Evolutionary conservation across 2,329 filamentous ascomycete genomes (phyloP).

Genomic region (Coniochaeta prunicola): DNA sequence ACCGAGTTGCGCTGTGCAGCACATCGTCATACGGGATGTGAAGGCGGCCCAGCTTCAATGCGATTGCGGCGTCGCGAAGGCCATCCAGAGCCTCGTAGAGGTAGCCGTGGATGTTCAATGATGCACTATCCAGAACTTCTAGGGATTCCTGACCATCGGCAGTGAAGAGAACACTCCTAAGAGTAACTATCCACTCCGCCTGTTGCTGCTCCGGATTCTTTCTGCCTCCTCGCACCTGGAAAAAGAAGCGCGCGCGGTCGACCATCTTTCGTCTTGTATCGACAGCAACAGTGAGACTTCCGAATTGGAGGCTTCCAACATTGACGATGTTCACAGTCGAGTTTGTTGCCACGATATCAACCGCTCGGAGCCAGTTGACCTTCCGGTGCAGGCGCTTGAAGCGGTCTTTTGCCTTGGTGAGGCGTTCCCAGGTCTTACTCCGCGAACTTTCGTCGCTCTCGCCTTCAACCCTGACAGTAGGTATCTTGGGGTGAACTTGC

Average conservation of each 20-base stretch:
- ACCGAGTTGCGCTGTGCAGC: constrained; percentile 50
- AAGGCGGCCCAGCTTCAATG: constrained; percentile 82
- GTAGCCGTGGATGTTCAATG: constrained; percentile 85
- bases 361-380: constrained; percentile 80
- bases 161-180: constrained; percentile 83
- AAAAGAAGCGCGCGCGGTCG: constrained; percentile 81
- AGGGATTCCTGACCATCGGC: constrained; percentile 76
- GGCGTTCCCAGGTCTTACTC: constrained; percentile 71
- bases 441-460: constrained; percentile 30
- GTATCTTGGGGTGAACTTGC: constrained; percentile 16
- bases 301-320: constrained; percentile 78
- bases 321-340: constrained; percentile 70
- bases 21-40: constrained; percentile 90
- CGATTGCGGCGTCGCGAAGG: constrained; percentile 80
- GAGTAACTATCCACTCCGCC: constrained; percentile 87
- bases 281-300: constrained; percentile 76
- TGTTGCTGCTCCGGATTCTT: constrained; percentile 55
- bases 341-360: constrained; percentile 81
- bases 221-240: constrained; percentile 61
- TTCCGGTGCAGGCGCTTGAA: constrained; percentile 82
- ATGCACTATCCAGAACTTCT: constrained; percentile 81
- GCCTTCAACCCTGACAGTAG: constrained; percentile 16
- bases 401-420: constrained; percentile 73
- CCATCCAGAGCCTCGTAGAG: constrained; percentile 81
- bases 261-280: constrained; percentile 90